These are phyloP conservation scores for Gossypium trilobum DNA, from an alignment of 441 rosid genomes.

Conservation along the genomic window DNA sequence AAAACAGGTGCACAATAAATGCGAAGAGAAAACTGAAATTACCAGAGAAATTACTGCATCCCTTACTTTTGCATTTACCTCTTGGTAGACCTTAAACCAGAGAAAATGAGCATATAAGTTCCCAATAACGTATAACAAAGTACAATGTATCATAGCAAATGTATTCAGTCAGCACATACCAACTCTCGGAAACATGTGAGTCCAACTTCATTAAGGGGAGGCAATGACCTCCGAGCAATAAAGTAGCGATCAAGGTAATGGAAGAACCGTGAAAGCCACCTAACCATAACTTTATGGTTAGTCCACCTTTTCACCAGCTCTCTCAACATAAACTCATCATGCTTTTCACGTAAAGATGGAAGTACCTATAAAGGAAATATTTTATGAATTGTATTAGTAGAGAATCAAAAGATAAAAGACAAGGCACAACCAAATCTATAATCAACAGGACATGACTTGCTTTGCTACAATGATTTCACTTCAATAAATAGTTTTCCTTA, in stretches of 20 bases:
- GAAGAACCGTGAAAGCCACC: constrained; percentile 47
- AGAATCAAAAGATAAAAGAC: constrained; percentile 9
- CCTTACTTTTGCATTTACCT: constrained; percentile 28
- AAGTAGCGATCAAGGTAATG: constrained; percentile 41
- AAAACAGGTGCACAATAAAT: neutral
- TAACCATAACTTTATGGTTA: constrained; percentile 43
- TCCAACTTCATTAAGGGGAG: constrained; percentile 44
- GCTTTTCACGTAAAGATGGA: constrained; percentile 39
- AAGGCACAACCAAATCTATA: neutral
- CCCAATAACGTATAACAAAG: neutral
- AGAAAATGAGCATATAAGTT: neutral
- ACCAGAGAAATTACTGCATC: constrained; percentile 42
- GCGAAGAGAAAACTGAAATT: constrained; percentile 3
- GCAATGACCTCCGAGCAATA: constrained; percentile 32
- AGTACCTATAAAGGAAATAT: constrained; percentile 21
- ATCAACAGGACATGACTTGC: neutral
- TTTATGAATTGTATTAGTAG: neutral
- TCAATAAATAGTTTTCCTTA: neutral
- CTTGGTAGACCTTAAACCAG: constrained; percentile 31
- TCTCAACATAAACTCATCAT: constrained; percentile 42
- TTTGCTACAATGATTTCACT: neutral
- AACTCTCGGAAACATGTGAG: constrained; percentile 27
- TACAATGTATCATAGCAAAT: neutral
- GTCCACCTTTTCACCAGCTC: constrained; percentile 46
- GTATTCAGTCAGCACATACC: constrained; percentile 5